These are phyloP conservation scores for Aspergillus brunneoviolaceus DNA, from an alignment of 2,329 filamentous ascomycete genomes.

Conservation along the genomic window DNA sequence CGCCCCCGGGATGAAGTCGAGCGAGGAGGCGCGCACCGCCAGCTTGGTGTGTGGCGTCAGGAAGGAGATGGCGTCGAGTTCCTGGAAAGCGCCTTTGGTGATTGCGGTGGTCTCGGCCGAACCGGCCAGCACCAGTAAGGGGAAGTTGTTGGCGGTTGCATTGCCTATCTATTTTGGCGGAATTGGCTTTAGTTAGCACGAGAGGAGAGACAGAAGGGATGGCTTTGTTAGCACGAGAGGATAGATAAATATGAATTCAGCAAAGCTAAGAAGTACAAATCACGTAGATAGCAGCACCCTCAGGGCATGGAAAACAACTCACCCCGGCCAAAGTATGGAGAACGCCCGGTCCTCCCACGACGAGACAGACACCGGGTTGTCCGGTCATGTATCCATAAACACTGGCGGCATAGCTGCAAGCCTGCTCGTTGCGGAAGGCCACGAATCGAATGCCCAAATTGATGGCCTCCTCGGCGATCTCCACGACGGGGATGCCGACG, in stretches of 20 bases:
- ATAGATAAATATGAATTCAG: no score
- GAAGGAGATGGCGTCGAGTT: slow-evolving; percentile 56
- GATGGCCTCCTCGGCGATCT: slow-evolving; percentile 59
- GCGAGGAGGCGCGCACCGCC: slow-evolving; percentile 46
- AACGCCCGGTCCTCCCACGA: slow-evolving; percentile 60
- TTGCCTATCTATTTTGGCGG: slow-evolving; percentile 44
- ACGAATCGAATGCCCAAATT: slow-evolving; percentile 59
- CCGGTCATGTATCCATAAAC: slow-evolving; percentile 60
- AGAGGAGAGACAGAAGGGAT: not conserved
- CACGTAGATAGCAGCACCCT: no score
- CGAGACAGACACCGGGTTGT: slow-evolving; percentile 56
- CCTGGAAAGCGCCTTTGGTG: slow-evolving; percentile 58
- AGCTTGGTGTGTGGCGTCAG: slow-evolving; percentile 56
- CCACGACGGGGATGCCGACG: slow-evolving; percentile 56
- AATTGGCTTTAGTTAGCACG: slow-evolving; percentile 4
- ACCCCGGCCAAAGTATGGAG: slow-evolving; percentile 59
- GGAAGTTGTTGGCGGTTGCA: slow-evolving; percentile 55
- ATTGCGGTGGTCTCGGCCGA: slow-evolving; percentile 53
- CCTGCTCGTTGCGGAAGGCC: slow-evolving; percentile 60
- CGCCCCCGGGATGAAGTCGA: slow-evolving; percentile 48
- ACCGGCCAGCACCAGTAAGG: slow-evolving; percentile 55
- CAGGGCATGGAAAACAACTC: slow-evolving; percentile 21
- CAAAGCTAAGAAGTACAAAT: no score
- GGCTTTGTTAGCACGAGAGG: no score
- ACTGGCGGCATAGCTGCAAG: slow-evolving; percentile 58